A percentile compares a stretch with the other conserved stretches of the same genome.
phyloP scores from a whole-genome alignment of 306 rosid genomes.

The Mimosa pudica region DNA sequence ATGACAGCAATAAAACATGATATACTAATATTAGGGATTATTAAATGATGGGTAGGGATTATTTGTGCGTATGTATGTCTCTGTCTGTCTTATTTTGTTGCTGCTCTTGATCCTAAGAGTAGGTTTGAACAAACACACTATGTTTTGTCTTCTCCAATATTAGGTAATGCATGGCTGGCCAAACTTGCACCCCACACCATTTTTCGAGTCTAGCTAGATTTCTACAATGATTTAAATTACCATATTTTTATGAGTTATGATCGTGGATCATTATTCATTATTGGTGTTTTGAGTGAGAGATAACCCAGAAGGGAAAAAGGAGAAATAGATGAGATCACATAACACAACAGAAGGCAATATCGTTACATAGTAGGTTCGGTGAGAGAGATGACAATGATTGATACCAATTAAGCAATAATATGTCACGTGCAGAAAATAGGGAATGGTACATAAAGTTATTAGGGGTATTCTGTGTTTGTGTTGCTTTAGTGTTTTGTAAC shows the following conservation, averaged over 20 bases:
- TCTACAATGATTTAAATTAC: background rate
- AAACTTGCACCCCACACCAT: conserved; percentile 19
- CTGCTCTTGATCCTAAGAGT: background rate
- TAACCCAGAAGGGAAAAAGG: background rate
- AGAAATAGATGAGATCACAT: background rate
- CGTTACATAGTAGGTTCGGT: background rate
- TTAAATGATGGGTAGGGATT: background rate
- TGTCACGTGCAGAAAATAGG: conserved; percentile 40
- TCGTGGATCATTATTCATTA: background rate
- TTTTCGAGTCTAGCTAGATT: background rate
- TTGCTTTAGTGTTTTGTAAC: background rate
- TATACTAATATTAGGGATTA: background rate
- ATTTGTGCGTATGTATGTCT: background rate
- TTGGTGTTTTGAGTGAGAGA: background rate
- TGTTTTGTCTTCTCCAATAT: conserved; percentile 8
- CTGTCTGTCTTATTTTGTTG: background rate
- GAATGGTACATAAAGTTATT: conserved; percentile 29
- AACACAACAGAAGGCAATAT: background rate
- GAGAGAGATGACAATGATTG: conserved; percentile 14
- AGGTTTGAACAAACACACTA: background rate
- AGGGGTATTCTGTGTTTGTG: background rate
- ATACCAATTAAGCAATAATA: conserved; percentile 19
- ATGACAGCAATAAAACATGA: background rate
- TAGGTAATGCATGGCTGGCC: conserved; percentile 13
- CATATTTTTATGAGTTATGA: background rate